phyloP scores from a whole-genome alignment of 129 eudicot species.

The Arctium minus region DNA sequence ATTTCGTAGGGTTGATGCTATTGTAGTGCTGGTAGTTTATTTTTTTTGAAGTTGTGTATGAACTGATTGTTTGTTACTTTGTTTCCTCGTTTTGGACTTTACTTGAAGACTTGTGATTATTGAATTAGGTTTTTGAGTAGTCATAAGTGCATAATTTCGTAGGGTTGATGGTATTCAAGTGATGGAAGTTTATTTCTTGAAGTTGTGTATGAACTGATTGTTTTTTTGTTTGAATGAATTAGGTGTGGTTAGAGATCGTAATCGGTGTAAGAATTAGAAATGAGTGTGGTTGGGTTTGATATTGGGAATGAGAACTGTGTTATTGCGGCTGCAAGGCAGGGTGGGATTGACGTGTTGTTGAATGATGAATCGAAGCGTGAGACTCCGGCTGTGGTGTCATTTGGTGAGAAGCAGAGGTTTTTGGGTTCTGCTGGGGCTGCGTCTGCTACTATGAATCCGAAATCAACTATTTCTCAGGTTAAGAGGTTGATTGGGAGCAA shows the following conservation, averaged over 20 bases:
- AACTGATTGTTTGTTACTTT: not conserved
- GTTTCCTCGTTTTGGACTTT: not conserved
- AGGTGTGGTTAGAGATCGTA: not conserved
- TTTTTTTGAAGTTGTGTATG: not conserved
- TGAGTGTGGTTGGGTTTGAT: slow-evolving; percentile 84
- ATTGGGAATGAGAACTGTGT: slow-evolving; percentile 79
- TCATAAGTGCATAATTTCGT: not conserved
- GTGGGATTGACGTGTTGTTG: slow-evolving; percentile 68
- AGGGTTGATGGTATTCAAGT: not conserved
- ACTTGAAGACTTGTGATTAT: too few relatives aligned
- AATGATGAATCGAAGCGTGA: slow-evolving; percentile 74
- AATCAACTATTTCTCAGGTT: slow-evolving; percentile 69
- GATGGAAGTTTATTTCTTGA: not conserved
- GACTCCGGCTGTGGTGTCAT: slow-evolving; percentile 76
- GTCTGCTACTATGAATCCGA: slow-evolving; percentile 57
- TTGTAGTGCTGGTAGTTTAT: not conserved
- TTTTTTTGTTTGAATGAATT: not conserved
- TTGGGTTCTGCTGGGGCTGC: slow-evolving; percentile 80
- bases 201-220: not conserved
- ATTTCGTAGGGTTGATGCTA: not conserved
- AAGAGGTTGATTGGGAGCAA: slow-evolving; percentile 69
- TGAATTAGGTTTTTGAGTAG: not conserved
- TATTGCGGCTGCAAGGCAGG: slow-evolving; percentile 56
- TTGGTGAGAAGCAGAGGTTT: slow-evolving; percentile 77
- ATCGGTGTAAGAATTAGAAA: slow-evolving; percentile 20